Evolutionary conservation across 2,329 filamentous ascomycete genomes (phyloP), one percentile per base, ranked within the genome.

Genomic region (Fusarium sp.): DNA sequence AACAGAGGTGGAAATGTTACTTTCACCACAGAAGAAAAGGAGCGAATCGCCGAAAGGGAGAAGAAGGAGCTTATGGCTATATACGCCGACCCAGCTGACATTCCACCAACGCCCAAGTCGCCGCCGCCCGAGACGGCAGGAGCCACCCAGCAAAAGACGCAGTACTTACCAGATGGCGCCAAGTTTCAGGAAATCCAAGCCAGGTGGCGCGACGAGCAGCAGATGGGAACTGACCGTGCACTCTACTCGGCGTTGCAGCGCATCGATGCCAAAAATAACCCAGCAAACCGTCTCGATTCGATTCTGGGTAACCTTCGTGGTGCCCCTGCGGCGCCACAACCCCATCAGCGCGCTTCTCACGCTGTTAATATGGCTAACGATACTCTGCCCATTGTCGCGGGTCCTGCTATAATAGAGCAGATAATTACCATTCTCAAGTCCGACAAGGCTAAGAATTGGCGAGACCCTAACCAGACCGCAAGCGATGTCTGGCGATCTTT

Each of bases 21-120:
- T 0, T 84, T 90, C 34, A 79, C 81, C 20, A 90, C 88, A 0
- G 81, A 84, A 1, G 86, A 90, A 76, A 86, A 88, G 69, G 83
- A 84, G 64, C 76, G 80, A 25, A 89, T 90, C 76, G 81, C 83
- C 9, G 83, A 87, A 48, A 85, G 88, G 27, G 88, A 90, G 74
- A 84, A 84, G 48, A 82, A 82, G 13, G 88, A 89, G 72, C 82
- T 91, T 34, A 88, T 91, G 85, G 86, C 82, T n/a, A 81, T 89
- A 46, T 90, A 90, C 72, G 84, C 84, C 3, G 83, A 85, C 49
- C 73, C 80, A 2, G 80, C 83, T 6, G 87, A 89, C 65, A 88
- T 89, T 49, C 87, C 87, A 3, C 80, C 83, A 4, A 85, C 86
- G 6, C 86, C 87, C 15, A 86, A 86, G 72, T 89, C 87, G 15